These are phyloP conservation scores for Holtermannia corniformis DNA, from an alignment of 768 basidiomycete species.

Conservation along the genomic window DNA sequence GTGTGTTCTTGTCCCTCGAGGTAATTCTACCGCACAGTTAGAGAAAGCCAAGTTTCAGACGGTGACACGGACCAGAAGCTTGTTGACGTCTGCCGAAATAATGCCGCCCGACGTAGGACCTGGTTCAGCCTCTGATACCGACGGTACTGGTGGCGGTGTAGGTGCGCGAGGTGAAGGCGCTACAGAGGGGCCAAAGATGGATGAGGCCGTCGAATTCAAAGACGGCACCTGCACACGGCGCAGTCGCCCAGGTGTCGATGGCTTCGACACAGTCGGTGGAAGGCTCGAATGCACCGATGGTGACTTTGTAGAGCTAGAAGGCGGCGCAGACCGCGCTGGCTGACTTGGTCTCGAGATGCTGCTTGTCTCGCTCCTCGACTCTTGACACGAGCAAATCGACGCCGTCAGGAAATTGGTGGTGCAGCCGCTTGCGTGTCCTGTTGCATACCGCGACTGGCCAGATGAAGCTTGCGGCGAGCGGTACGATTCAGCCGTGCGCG, in stretches of 20 bases:
- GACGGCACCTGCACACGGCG: not conserved
- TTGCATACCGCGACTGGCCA: not conserved
- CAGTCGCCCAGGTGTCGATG: not conserved
- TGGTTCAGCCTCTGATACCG: not conserved
- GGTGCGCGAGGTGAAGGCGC: too few species aligned
- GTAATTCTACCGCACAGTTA: constrained; percentile 36
- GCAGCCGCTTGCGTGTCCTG: not conserved
- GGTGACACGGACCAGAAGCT: constrained; percentile 43
- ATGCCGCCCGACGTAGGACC: not conserved
- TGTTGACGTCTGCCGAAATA: constrained; percentile 37
- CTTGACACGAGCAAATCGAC: not conserved
- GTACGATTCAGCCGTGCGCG: not conserved
- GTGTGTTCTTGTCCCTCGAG: constrained; percentile 58
- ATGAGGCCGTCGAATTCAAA: not conserved
- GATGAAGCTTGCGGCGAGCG: not conserved
- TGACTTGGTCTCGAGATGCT: not conserved
- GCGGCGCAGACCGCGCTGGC: too few species aligned
- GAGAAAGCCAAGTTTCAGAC: not conserved
- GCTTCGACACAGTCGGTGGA: too few species aligned
- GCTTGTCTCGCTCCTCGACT: not conserved
- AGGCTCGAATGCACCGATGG: too few species aligned
- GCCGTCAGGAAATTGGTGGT: not conserved
- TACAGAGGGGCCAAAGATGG: not conserved
- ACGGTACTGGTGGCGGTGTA: not conserved
- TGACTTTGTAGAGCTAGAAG: too few species aligned